phyloP scores from a whole-genome alignment of 2,329 filamentous ascomycete species.

The Sporothrix brunneoviolacea region DNA sequence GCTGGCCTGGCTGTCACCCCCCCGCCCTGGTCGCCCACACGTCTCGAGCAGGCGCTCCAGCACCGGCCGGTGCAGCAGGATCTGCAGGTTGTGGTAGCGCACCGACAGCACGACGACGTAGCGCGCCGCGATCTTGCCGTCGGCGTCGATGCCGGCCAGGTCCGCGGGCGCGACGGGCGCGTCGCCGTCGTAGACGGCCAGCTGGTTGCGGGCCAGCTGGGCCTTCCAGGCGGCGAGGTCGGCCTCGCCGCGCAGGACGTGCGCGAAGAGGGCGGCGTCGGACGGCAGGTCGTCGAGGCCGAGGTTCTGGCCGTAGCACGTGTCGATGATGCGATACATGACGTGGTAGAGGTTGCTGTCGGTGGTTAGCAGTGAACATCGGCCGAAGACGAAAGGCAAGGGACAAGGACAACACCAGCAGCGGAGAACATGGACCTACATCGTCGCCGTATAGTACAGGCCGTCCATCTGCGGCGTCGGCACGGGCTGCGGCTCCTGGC shows the following conservation, averaged over 20 bases:
- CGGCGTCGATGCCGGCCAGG: slow-evolving; percentile 7
- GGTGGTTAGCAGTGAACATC: neutral
- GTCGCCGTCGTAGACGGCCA: slow-evolving; percentile 17
- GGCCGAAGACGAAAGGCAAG: neutral
- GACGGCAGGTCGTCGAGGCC: slow-evolving; percentile 25
- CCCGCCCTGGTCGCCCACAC: neutral
- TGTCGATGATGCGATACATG: slow-evolving; percentile 32
- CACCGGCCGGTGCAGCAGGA: slow-evolving; percentile 27
- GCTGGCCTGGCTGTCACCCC: neutral
- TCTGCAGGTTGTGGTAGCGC: slow-evolving; percentile 27
- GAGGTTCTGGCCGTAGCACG: slow-evolving; percentile 38
- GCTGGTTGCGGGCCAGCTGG: slow-evolving; percentile 22
- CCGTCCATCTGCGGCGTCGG: slow-evolving; percentile 8
- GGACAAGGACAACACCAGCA: neutral
- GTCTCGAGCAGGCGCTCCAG: slow-evolving; percentile 20
- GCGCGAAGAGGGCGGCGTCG: slow-evolving; percentile 25
- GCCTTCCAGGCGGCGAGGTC: slow-evolving; percentile 33
- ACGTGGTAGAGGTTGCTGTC: slow-evolving; percentile 27
- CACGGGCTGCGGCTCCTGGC: neutral
- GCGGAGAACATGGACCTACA: slow-evolving; percentile 21
- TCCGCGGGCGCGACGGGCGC: slow-evolving; percentile 5
- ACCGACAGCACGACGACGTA: slow-evolving; percentile 30
- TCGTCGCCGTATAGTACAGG: slow-evolving; percentile 29
- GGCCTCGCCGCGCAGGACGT: slow-evolving; percentile 32
- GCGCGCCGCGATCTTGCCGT: slow-evolving; percentile 1